phyloP scores from a whole-genome alignment of 208 protist species.

The Leishmania lainsoni region DNA sequence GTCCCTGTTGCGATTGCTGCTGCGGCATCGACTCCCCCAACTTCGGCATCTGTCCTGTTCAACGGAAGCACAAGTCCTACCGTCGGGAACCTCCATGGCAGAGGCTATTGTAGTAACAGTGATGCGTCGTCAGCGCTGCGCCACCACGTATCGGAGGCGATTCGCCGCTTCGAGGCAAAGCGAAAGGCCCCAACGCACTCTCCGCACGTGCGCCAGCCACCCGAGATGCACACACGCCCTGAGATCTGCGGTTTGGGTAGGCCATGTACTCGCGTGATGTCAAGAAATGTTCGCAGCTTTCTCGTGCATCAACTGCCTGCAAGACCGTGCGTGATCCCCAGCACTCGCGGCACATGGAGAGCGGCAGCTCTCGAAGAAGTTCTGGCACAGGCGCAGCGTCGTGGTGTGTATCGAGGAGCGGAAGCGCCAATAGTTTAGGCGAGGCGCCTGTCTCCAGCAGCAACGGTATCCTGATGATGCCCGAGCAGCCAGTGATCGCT shows the following conservation, averaged over 20 bases:
- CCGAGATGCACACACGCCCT: neutral
- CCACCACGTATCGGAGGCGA: constrained; percentile 14
- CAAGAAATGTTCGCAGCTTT: neutral
- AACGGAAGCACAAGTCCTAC: neutral
- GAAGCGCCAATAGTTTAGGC: neutral
- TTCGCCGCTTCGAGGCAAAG: constrained; percentile 16
- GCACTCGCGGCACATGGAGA: neutral
- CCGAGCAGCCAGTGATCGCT: neutral
- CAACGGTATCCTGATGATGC: neutral
- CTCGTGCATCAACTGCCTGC: neutral
- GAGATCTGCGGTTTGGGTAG: neutral
- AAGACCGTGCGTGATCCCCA: neutral
- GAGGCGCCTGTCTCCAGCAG: neutral
- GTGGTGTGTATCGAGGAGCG: neutral
- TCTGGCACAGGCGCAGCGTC: neutral
- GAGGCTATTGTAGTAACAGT: neutral
- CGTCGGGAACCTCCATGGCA: neutral
- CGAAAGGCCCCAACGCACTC: neutral
- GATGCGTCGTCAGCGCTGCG: constrained; percentile 10
- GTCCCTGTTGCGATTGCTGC: too few species aligned
- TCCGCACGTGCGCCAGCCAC: neutral
- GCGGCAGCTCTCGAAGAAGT: neutral
- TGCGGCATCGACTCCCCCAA: neutral
- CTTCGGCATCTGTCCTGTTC: too few species aligned
- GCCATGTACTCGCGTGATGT: neutral